Conservation (phyloP, 2,329 filamentous ascomycete species). For the Neofusicoccum umdonicola region DNA sequence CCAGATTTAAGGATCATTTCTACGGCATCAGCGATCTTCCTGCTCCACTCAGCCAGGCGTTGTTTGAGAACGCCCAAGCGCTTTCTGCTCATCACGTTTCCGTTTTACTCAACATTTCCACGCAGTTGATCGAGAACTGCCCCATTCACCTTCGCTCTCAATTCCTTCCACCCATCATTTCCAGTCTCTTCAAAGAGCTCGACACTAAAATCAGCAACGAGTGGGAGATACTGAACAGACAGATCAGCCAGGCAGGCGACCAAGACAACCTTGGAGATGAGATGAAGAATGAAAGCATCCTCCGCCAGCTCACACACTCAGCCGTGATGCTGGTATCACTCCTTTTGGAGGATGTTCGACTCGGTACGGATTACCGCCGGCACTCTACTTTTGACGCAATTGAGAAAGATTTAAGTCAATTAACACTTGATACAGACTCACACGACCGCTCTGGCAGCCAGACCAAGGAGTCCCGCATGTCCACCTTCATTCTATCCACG, state of each 20-base stretch:
- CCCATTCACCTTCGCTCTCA: slow-evolving; percentile 72
- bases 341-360: slow-evolving; percentile 72
- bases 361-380: slow-evolving; percentile 47
- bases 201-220: slow-evolving; percentile 83
- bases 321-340: slow-evolving; percentile 89
- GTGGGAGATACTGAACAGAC: slow-evolving; percentile 70
- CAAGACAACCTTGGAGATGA: slow-evolving; percentile 82
- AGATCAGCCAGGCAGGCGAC: slow-evolving; percentile 61
- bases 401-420: neutral
- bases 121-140: slow-evolving; percentile 88
- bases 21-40: slow-evolving; percentile 87
- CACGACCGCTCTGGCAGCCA: slow-evolving; percentile 20
- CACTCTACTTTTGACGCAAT: neutral
- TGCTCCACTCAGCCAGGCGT: slow-evolving; percentile 73
- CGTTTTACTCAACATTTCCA: slow-evolving; percentile 83
- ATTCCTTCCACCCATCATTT: slow-evolving; percentile 82
- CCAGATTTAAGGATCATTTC: slow-evolving; percentile 79
- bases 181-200: slow-evolving; percentile 79
- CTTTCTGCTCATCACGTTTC: slow-evolving; percentile 92
- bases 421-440: neutral
- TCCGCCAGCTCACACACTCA: slow-evolving; percentile 88
- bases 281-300: slow-evolving; percentile 96
- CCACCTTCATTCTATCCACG: slow-evolving; percentile 78
- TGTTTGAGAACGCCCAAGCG: slow-evolving; percentile 78
- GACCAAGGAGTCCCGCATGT: slow-evolving; percentile 58